Base-by-base conservation (phyloP, 768 basidiomycete species). In the Collybia sordida region DNA sequence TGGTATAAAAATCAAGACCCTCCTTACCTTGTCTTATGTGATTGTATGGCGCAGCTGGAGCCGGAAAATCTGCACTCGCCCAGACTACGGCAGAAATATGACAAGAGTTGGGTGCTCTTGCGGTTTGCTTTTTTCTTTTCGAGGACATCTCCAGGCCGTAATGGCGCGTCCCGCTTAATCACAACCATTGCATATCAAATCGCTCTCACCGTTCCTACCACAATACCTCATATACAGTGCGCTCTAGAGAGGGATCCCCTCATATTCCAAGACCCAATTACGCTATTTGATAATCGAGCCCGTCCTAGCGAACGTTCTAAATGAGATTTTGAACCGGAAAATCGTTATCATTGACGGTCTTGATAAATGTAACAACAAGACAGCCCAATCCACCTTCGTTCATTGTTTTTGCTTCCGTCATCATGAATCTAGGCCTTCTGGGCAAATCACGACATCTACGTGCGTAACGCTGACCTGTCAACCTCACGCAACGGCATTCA, bases 381-480 rank as follows among this genome's bases (percentile, higher is more conserved):
- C 6, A 21, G 12, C 17, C 11, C 41, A 42, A n/a, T 27, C 23
- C 27, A 24, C 6, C 7, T n/a, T 42, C 17, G n/a, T 42, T 17
- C 7, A 19, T 9, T 22, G n/a, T n/a, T 42, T 15, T 42, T 7
- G 6, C 18, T 23, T 2, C 17, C 12, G 22, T 27, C 5, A 15
- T 42, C 41, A 6, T n/a, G 7, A 14, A 23, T 15, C 41, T 21
- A 21, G 22, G 22, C 15, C 41, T 24, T 12, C 22, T 17, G 1
- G 2, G 49, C 58, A 17, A 55, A 67, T 6, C 27, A 37, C 2
- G 42, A 51, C 1, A n/a, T n/a, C n/a, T n/a, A n/a, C n/a, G n/a
- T n/a, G n/a, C n/a, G n/a, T n/a, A n/a, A n/a, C n/a, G n/a, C n/a
- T n/a, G n/a, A n/a, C n/a, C n/a, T n/a, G n/a, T n/a, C n/a, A n/a